Percentiles rank a stretch among this genome's conserved stretches.
Conservation (phyloP, 139 green algal species). For the Chlorella ohadii region DNA sequence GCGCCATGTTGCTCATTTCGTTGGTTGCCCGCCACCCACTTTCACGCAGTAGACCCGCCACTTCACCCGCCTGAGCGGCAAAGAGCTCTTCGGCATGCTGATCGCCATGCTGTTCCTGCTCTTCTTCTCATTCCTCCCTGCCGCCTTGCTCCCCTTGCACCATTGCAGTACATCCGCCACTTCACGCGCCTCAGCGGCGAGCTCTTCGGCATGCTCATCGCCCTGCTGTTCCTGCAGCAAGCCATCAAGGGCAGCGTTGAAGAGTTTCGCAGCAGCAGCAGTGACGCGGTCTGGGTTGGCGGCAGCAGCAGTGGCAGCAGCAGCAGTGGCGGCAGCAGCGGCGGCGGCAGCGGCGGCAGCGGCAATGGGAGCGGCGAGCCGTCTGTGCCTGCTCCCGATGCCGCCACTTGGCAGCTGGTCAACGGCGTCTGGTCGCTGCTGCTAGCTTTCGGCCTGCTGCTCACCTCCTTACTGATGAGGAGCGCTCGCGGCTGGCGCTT, state of each 20-base stretch:
- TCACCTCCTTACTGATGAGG: constrained; percentile 50
- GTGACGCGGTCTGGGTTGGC: constrained; percentile 23
- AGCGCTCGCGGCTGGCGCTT: constrained; percentile 77
- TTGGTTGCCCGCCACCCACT: too few species aligned
- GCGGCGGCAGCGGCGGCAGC: too few species aligned
- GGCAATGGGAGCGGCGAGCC: too few species aligned
- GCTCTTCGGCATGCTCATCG: constrained; percentile 92
- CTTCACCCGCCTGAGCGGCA: too few species aligned
- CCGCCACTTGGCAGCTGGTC: constrained; percentile 46
- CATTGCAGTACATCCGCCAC: constrained; percentile 38
- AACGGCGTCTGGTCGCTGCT: constrained; percentile 87
- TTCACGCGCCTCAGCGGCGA: constrained; percentile 91
- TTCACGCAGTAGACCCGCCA: too few species aligned
- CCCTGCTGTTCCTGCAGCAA: constrained; percentile 89
- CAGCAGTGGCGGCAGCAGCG: too few species aligned
- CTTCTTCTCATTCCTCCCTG: too few species aligned
- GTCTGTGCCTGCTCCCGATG: neutral
- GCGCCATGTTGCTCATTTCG: too few species aligned
- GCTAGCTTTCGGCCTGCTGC: constrained; percentile 65
- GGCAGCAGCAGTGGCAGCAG: neutral
- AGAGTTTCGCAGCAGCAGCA: constrained; percentile 45
- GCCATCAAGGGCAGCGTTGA: constrained; percentile 69
- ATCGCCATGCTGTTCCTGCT: too few species aligned
- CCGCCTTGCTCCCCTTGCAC: too few species aligned
- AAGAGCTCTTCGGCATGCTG: too few species aligned